These are phyloP conservation scores for Hydrangea macrophylla DNA, from an alignment of 148 eudicot species.

Conservation along the genomic window DNA sequence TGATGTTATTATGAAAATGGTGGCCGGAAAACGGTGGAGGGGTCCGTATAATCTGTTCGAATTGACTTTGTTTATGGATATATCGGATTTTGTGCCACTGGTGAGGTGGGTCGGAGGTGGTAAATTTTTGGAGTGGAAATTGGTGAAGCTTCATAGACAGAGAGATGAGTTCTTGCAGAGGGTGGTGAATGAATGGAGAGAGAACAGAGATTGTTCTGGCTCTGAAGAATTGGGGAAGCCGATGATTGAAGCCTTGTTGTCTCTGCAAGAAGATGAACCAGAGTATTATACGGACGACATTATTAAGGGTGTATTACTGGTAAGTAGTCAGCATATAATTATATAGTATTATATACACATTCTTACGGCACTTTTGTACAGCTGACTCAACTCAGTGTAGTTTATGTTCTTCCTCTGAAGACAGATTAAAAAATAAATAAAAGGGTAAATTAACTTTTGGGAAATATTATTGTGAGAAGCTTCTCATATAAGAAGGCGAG, in stretches of 20 bases:
- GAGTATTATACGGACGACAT: conserved; percentile 19
- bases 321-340: background rate
- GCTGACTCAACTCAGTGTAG: no score
- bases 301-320: conserved; percentile 20
- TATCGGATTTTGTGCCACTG: conserved; percentile 17
- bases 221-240: background rate
- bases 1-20: conserved; percentile 25
- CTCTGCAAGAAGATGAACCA: conserved; percentile 8
- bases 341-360: no score
- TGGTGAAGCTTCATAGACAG: conserved; percentile 7
- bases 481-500: no score
- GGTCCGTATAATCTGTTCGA: conserved; percentile 13
- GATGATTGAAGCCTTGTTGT: conserved; percentile 16
- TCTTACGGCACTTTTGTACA: no score
- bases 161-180: conserved; percentile 10
- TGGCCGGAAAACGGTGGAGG: conserved; percentile 23
- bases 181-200: conserved; percentile 9
- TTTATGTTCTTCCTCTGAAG: no score
- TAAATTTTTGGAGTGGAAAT: conserved; percentile 5
- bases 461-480: no score
- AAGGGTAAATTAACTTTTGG: no score
- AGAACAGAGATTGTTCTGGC: background rate
- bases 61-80: conserved; percentile 3
- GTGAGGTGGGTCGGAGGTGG: conserved; percentile 21
- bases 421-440: no score